Conservation (phyloP, 768 basidiomycete species). For the Paxillus ammoniavirescens region DNA sequence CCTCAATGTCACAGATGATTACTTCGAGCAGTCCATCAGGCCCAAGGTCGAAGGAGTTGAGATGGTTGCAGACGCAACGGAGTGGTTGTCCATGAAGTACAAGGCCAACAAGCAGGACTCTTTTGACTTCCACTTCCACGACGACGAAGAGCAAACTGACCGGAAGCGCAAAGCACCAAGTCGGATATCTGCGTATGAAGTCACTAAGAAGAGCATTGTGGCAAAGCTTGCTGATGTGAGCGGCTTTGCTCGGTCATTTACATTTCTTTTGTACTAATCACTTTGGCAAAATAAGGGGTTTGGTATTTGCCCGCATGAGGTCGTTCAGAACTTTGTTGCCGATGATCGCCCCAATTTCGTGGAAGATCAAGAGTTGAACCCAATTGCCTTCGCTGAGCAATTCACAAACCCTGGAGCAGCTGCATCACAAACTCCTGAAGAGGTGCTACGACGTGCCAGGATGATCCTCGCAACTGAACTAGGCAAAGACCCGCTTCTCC, state of each 20-base stretch:
- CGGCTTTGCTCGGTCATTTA: background rate
- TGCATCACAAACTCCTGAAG: slow-evolving; percentile 59
- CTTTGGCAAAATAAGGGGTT: slow-evolving; percentile 56
- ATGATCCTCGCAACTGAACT: slow-evolving; percentile 88
- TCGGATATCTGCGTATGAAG: slow-evolving; percentile 80
- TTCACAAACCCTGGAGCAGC: slow-evolving; percentile 69
- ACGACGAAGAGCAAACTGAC: slow-evolving; percentile 53
- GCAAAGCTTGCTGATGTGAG: slow-evolving; percentile 78
- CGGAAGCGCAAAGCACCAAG: slow-evolving; percentile 81
- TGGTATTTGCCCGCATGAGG: slow-evolving; percentile 76
- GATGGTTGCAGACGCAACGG: slow-evolving; percentile 84
- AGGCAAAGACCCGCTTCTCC: slow-evolving; percentile 87
- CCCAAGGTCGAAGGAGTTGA: slow-evolving; percentile 79
- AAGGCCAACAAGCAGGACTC: slow-evolving; percentile 67
- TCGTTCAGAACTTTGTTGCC: slow-evolving; percentile 80
- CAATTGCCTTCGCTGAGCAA: slow-evolving; percentile 81
- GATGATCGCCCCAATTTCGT: slow-evolving; percentile 62
- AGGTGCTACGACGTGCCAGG: slow-evolving; percentile 69
- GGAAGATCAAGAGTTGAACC: slow-evolving; percentile 80
- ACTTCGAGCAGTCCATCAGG: slow-evolving; percentile 70
- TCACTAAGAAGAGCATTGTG: slow-evolving; percentile 76
- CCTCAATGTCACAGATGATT: slow-evolving; percentile 67
- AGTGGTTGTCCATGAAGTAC: slow-evolving; percentile 88
- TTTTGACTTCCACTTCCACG: slow-evolving; percentile 65
- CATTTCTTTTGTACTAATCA: background rate